Conservation (phyloP, 192 early-diverging fungal species). For the Umbelopsis isabellina region DNA sequence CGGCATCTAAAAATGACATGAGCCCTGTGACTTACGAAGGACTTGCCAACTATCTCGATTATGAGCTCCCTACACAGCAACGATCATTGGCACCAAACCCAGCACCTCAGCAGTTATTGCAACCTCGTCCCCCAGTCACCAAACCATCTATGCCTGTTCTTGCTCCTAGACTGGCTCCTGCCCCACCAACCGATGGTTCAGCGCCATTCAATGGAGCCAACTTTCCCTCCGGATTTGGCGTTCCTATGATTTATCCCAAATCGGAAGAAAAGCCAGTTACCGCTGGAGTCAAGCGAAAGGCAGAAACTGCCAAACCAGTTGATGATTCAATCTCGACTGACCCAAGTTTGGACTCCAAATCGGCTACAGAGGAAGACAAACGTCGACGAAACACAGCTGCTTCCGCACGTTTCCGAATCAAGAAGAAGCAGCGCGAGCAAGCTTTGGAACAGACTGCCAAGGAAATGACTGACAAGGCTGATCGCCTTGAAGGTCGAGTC, state of each 20-base stretch:
- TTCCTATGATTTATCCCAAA: background rate
- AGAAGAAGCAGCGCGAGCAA: slow-evolving; percentile 94
- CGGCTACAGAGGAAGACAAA: slow-evolving; percentile 80
- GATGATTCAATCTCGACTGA: slow-evolving; percentile 25
- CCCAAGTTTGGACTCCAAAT: slow-evolving; percentile 31
- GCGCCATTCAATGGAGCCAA: slow-evolving; percentile 30
- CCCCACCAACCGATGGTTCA: background rate
- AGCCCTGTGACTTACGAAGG: slow-evolving; percentile 38
- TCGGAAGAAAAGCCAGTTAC: background rate
- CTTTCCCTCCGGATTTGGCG: background rate
- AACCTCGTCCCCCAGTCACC: background rate
- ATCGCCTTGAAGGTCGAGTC: slow-evolving; percentile 74
- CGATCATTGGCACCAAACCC: slow-evolving; percentile 6
- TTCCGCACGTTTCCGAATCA: slow-evolving; percentile 90
- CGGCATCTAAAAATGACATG: slow-evolving; percentile 7
- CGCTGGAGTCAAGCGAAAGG: slow-evolving; percentile 9
- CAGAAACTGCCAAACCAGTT: background rate
- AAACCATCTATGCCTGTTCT: slow-evolving; percentile 23
- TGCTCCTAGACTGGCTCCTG: slow-evolving; percentile 24
- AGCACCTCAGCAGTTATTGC: background rate
- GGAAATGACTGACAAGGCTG: slow-evolving; percentile 74
- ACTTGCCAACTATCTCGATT: slow-evolving; percentile 42
- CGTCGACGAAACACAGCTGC: slow-evolving; percentile 93
- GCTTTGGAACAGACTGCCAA: slow-evolving; percentile 79
- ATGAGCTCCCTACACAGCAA: slow-evolving; percentile 37